Evolutionary conservation across 352 stramenopile species (phyloP), one percentile per base, ranked within the genome.

Genomic region (Pythium biforme): DNA sequence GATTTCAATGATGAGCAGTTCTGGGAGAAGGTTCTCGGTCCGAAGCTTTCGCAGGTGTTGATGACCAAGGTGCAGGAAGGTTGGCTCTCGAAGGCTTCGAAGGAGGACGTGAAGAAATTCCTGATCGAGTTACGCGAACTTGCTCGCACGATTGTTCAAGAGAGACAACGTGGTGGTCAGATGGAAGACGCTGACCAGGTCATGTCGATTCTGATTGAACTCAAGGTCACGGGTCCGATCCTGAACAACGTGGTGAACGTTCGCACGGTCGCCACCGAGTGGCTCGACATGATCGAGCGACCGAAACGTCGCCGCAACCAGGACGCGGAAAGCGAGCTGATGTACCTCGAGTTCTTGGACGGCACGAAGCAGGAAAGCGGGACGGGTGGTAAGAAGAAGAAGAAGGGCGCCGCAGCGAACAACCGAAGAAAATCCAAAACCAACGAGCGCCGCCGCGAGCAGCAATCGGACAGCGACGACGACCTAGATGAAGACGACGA

Each of bases 1-100:
- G 88, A 96, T 69, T 94, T 94, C 46, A 94, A 96, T 47, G 88
- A 96, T 52, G 87, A 94, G n/a, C 85, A 95, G 54, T 94, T 97
- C 31, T 95, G 86, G 86, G 88, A 96, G 57, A 96, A 97, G 68
- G 88, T 96, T 9, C 73, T 95, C 31, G 88, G 86, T 5, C 86
- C 86, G 17, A 94, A 96, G 56, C 81, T 77, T 46, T 87, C 92
- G 8, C 87, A 97, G 45, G 65, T 90, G 58, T 67, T 97, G 27
- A 91, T 96, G 80, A 89, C 85, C 10, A 92, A 94, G 56, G 83
- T 97, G 6, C 86, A 95, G 54, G 89, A 96, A 75, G 82, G 84
- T 5, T 88, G 74, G 81, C 68, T 92, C 0, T 77, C 78, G 11
- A 80, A 71, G 43, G 87, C 88, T 8, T 85, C 79, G 7, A 82